Conservation (phyloP, 1,284 basidiomycete genomes). For the Hemileia vastatrix region DNA sequence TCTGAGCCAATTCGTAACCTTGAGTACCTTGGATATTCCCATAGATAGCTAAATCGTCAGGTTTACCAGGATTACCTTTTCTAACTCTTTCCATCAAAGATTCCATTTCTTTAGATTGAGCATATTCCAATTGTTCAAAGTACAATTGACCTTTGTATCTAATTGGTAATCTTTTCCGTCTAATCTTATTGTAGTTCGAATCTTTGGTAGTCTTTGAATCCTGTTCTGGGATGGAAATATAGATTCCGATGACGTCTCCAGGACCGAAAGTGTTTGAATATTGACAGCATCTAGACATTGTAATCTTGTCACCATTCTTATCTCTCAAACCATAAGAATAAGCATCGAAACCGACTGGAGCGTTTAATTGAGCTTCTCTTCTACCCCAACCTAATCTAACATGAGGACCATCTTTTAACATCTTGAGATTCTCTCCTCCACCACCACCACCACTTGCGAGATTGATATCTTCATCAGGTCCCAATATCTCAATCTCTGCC, state of each 20-base stretch:
- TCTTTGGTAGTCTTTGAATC: constrained; percentile 57
- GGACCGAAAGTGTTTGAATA: constrained; percentile 65
- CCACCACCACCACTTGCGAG: constrained; percentile 26
- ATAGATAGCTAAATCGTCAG: constrained; percentile 31
- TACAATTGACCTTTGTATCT: constrained; percentile 88
- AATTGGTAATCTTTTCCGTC: constrained; percentile 78
- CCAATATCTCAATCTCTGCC: constrained; percentile 71
- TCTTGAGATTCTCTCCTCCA: constrained; percentile 28
- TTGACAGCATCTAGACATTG: constrained; percentile 64
- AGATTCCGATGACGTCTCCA: constrained; percentile 86
- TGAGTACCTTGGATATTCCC: not conserved
- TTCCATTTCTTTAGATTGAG: constrained; percentile 82
- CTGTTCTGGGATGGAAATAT: constrained; percentile 70
- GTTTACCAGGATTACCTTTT: constrained; percentile 47
- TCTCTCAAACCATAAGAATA: constrained; percentile 88
- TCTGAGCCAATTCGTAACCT: constrained; percentile 19
- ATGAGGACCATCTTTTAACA: constrained; percentile 56
- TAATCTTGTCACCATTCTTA: constrained; percentile 80
- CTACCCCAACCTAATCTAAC: constrained; percentile 83
- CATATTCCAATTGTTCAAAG: constrained; percentile 88
- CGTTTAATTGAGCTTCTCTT: constrained; percentile 81
- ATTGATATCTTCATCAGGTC: constrained; percentile 58
- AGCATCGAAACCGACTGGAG: constrained; percentile 81
- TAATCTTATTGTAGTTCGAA: constrained; percentile 54
- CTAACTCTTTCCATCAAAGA: constrained; percentile 41